Percentiles rank a stretch among this genome's conserved stretches.
Conservation (phyloP, 306 rosid species). For the Lathyrus aphaca region DNA sequence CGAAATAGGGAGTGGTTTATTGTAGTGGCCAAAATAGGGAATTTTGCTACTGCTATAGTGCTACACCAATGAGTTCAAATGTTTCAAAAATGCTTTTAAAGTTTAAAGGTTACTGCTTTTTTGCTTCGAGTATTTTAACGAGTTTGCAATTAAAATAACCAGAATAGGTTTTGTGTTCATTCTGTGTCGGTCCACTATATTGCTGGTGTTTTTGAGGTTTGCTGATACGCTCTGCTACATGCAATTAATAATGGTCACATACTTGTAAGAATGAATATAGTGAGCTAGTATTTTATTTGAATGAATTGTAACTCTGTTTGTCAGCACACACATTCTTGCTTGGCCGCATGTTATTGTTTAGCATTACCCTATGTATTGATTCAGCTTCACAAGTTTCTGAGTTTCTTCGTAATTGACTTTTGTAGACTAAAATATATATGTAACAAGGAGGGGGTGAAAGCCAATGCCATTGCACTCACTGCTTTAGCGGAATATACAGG, state of each 20-base stretch:
- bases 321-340: slow-evolving; percentile 1
- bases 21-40: background rate
- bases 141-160: background rate
- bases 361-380: slow-evolving; percentile 12
- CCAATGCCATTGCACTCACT: slow-evolving; percentile 73
- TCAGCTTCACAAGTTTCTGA: slow-evolving; percentile 22
- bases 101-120: background rate
- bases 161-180: background rate
- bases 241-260: background rate
- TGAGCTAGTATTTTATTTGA: slow-evolving; percentile 5
- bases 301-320: slow-evolving; percentile 17
- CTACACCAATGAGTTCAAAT: background rate
- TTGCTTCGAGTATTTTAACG: background rate
- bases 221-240: background rate
- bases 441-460: slow-evolving; percentile 87
- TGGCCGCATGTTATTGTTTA: slow-evolving; percentile 26
- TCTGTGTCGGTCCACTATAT: background rate
- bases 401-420: slow-evolving; percentile 20
- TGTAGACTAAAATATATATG: slow-evolving; percentile 87
- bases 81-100: background rate
- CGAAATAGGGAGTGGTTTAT: background rate
- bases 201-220: background rate
- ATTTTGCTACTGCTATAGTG: background rate
- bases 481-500: slow-evolving; percentile 90
- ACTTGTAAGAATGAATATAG: background rate